A percentile compares a stretch with the other conserved stretches of the same genome.
These are phyloP conservation scores for Thalassia testudinum DNA, from an alignment of 116 monocot species.

Conservation along the genomic window DNA sequence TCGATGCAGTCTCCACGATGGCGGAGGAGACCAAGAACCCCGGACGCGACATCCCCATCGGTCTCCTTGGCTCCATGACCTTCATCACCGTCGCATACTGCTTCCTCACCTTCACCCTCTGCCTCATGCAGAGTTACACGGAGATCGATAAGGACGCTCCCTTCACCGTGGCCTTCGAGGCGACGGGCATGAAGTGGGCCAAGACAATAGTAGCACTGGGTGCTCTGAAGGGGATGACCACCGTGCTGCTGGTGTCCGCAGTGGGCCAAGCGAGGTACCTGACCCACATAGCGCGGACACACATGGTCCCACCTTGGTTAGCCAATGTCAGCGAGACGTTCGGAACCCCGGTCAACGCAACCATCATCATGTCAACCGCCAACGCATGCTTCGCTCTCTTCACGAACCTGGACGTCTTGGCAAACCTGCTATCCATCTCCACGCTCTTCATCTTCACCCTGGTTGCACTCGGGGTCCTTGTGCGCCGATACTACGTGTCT, in stretches of 20 bases:
- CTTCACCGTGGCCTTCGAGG: slow-evolving; percentile 63
- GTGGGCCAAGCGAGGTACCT: slow-evolving; percentile 78
- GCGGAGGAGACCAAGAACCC: slow-evolving; percentile 92
- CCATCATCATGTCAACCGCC: slow-evolving; percentile 53
- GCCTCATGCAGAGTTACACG: slow-evolving; percentile 48
- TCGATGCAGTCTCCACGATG: slow-evolving; percentile 86
- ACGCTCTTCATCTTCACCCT: slow-evolving; percentile 96
- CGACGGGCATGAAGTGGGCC: slow-evolving; percentile 69
- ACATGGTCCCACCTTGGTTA: slow-evolving; percentile 72
- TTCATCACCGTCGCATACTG: slow-evolving; percentile 51
- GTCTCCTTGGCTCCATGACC: slow-evolving; percentile 67
- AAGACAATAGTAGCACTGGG: slow-evolving; percentile 86
- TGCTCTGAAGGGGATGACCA: slow-evolving; percentile 87
- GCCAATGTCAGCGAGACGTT: slow-evolving; percentile 33
- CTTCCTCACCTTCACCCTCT: slow-evolving; percentile 35
- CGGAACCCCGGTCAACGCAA: slow-evolving; percentile 79
- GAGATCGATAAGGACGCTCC: slow-evolving; percentile 58
- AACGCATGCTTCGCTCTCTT: slow-evolving; percentile 72
- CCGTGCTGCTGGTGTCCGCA: slow-evolving; percentile 58
- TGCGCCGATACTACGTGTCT: slow-evolving; percentile 58
- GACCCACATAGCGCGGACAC: slow-evolving; percentile 81
- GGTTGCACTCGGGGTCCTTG: slow-evolving; percentile 73
- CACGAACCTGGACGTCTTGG: slow-evolving; percentile 50
- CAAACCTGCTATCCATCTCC: slow-evolving; percentile 89
- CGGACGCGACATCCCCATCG: slow-evolving; percentile 62